Percentiles rank a stretch among this genome's conserved stretches.
These are phyloP conservation scores for Trebouxia sp. DNA, from an alignment of 139 green algal species.

Conservation along the genomic window DNA sequence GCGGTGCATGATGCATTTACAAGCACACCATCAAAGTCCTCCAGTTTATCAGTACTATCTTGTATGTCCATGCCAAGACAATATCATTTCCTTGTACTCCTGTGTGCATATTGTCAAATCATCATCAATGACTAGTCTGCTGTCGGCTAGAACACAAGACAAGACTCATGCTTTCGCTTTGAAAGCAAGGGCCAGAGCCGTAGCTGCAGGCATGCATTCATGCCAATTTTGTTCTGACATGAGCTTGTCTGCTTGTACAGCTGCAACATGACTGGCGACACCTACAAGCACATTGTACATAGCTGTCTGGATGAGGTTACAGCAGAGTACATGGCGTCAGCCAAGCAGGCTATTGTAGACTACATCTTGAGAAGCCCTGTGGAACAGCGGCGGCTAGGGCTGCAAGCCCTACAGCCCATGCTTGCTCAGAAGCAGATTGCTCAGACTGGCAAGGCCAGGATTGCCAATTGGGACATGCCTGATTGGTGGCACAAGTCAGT, in stretches of 20 bases:
- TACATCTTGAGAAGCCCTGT: slow-evolving; percentile 57
- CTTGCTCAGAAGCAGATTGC: slow-evolving; percentile 32
- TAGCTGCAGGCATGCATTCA: too few relatives aligned
- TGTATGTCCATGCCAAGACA: neutral
- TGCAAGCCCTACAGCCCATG: slow-evolving; percentile 56
- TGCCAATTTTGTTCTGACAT: neutral
- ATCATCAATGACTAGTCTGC: neutral
- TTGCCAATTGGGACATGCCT: slow-evolving; percentile 53
- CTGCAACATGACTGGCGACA: slow-evolving; percentile 35
- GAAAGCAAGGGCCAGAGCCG: too few relatives aligned
- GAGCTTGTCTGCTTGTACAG: slow-evolving; percentile 21
- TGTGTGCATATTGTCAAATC: neutral
- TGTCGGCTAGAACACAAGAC: neutral
- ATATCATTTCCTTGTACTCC: neutral
- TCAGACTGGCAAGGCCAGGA: slow-evolving; percentile 3
- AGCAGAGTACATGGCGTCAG: slow-evolving; percentile 58
- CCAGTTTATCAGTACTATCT: too few relatives aligned
- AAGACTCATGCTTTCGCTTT: too few relatives aligned
- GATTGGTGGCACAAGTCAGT: slow-evolving; percentile 38
- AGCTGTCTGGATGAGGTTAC: slow-evolving; percentile 59
- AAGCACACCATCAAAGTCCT: too few relatives aligned
- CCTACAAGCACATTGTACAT: slow-evolving; percentile 58
- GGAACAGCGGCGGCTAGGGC: slow-evolving; percentile 60
- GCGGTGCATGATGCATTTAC: too few relatives aligned
- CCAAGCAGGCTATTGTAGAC: slow-evolving; percentile 69